phyloP scores from a whole-genome alignment of 352 stramenopile genomes.

The Blastocystis sp. region DNA sequence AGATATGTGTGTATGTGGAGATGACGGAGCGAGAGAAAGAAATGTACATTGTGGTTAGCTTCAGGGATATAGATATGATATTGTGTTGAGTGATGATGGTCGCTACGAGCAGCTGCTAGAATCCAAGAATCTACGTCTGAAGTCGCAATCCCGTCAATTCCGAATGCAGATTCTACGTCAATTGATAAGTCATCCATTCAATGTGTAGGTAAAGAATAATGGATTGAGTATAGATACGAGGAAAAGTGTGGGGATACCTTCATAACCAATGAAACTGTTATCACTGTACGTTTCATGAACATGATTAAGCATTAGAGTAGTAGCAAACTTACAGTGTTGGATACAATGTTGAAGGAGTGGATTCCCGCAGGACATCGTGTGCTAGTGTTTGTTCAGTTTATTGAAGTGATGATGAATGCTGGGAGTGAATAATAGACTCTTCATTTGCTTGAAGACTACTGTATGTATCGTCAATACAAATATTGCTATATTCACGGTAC shows the following conservation, averaged over 20 bases:
- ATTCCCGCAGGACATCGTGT: slow-evolving; percentile 77
- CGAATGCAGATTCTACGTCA: slow-evolving; percentile 58
- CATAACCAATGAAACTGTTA: slow-evolving; percentile 27
- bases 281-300: not conserved
- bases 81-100: slow-evolving; percentile 23
- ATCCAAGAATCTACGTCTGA: not conserved
- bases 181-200: slow-evolving; percentile 51
- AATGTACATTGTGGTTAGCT: slow-evolving; percentile 72
- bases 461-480: slow-evolving; percentile 72
- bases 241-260: not conserved
- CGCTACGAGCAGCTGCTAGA: slow-evolving; percentile 41
- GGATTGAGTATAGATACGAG: slow-evolving; percentile 1
- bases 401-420: not conserved
- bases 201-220: not conserved
- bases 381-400: slow-evolving; percentile 81
- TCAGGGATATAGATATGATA: slow-evolving; percentile 47
- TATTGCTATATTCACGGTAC: slow-evolving; percentile 90
- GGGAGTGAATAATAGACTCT: slow-evolving; percentile 72
- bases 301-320: not conserved
- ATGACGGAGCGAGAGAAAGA: slow-evolving; percentile 93
- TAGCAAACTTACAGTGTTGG: slow-evolving; percentile 76
- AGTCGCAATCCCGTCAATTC: slow-evolving; percentile 15
- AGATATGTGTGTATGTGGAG: slow-evolving; percentile 94
- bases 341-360: slow-evolving; percentile 78
- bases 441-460: slow-evolving; percentile 81